These are phyloP conservation scores for Malassezia obtusa DNA, from an alignment of 1,284 basidiomycete genomes.

Conservation along the genomic window DNA sequence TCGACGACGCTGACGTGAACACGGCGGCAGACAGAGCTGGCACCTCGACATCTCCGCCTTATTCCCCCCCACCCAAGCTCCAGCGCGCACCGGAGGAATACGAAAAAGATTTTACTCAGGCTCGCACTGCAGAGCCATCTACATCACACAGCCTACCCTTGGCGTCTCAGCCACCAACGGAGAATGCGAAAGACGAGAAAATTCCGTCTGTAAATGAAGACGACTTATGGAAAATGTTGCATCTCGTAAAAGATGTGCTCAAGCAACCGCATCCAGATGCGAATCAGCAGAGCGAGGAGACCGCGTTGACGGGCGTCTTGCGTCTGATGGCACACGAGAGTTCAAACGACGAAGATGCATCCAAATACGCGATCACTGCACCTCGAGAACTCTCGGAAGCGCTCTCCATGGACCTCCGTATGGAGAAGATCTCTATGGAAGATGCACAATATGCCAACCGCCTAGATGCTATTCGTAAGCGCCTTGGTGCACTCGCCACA, in stretches of 20 bases:
- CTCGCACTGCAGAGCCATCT: no score
- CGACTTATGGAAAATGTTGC: conserved; percentile 1
- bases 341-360: no score
- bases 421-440: conserved; percentile 12
- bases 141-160: no score
- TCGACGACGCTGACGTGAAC: no score
- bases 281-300: background rate
- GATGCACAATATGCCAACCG: conserved; percentile 15
- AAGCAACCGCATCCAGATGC: background rate
- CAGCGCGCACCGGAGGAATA: no score
- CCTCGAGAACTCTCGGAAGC: background rate
- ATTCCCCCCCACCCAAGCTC: background rate
- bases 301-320: no score
- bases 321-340: no score
- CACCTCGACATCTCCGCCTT: conserved; percentile 1
- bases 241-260: conserved; percentile 1
- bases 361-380: no score
- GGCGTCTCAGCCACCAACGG: no score
- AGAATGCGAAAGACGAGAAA: no score
- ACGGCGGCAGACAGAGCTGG: conserved; percentile 1
- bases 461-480: conserved; percentile 6
- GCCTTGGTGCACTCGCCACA: conserved; percentile 9
- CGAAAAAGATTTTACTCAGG: no score
- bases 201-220: background rate
- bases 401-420: background rate